A percentile compares a stretch with the other conserved stretches of the same genome.
These are phyloP conservation scores for Hemisphaericaspora lyxosophila DNA, from an alignment of 1,139 yeast species.

Conservation along the genomic window DNA sequence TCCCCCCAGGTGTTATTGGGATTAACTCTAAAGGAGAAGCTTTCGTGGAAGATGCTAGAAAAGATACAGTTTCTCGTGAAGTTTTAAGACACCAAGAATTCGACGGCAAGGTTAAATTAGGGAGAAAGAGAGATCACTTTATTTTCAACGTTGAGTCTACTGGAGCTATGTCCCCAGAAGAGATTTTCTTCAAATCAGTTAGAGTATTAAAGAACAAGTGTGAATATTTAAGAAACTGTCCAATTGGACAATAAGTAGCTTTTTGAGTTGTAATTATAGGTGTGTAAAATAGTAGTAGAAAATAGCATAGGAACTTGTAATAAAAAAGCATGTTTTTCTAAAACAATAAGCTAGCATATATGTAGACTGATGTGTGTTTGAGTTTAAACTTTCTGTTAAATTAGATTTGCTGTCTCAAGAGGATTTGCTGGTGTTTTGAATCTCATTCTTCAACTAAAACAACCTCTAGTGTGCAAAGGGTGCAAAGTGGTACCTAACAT, in stretches of 20 bases:
- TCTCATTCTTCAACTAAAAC: too few relatives aligned
- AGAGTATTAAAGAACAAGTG: conserved; percentile 85
- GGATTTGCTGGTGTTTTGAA: too few relatives aligned
- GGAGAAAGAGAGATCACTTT: conserved; percentile 89
- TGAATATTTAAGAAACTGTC: conserved; percentile 74
- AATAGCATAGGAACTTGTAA: too few relatives aligned
- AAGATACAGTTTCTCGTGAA: conserved; percentile 95
- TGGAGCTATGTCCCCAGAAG: conserved; percentile 97
- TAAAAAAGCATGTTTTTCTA: too few relatives aligned
- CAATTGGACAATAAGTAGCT: conserved; percentile 54
- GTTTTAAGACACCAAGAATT: conserved; percentile 92
- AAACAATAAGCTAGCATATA: too few relatives aligned
- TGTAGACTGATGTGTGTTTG: too few relatives aligned
- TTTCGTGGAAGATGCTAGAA: conserved; percentile 80
- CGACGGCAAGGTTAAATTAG: conserved; percentile 82
- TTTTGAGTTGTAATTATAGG: neutral
- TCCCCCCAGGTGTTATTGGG: conserved; percentile 90
- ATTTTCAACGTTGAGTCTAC: conserved; percentile 92
- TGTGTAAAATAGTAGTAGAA: neutral
- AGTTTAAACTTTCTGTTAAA: too few relatives aligned
- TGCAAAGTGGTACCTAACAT: too few relatives aligned
- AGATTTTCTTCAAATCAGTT: conserved; percentile 87
- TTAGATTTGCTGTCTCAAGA: too few relatives aligned
- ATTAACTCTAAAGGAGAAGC: conserved; percentile 67
- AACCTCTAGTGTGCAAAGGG: too few relatives aligned